These are phyloP conservation scores for Calcarisporium arbuscula DNA, from an alignment of 2,329 filamentous ascomycete species.

Conservation along the genomic window DNA sequence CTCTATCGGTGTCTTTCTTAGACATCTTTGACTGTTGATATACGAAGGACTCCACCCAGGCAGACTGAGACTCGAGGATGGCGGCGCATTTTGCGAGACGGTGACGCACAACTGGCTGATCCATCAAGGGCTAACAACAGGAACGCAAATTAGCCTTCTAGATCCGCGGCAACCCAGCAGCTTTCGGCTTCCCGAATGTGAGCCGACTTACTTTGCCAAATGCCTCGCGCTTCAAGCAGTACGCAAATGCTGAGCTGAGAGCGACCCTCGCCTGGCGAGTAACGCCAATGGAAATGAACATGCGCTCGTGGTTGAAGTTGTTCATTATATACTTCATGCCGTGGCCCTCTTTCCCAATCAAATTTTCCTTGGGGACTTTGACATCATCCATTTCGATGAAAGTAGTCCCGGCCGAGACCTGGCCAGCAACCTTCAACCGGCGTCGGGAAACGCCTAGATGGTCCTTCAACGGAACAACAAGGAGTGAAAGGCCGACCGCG, in stretches of 20 bases:
- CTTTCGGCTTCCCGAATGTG: no score
- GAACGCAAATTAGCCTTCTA: no score
- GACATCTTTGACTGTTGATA: constrained; percentile 61
- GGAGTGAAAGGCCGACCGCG: constrained; percentile 62
- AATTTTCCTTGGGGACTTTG: constrained; percentile 61
- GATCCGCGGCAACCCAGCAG: no score
- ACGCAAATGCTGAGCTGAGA: constrained; percentile 28
- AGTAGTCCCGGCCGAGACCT: constrained; percentile 61
- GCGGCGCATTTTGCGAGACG: constrained; percentile 65
- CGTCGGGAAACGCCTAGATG: constrained; percentile 63
- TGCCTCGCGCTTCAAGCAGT: constrained; percentile 31
- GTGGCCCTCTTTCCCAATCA: constrained; percentile 62
- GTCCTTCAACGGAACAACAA: constrained; percentile 64
- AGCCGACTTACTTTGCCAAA: no score
- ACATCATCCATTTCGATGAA: constrained; percentile 74
- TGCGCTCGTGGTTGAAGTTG: constrained; percentile 74
- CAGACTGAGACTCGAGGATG: constrained; percentile 61
- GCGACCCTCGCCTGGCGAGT: constrained; percentile 49
- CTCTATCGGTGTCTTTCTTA: constrained; percentile 52
- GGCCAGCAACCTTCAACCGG: constrained; percentile 59
- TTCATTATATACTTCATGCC: constrained; percentile 73
- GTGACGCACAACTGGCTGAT: constrained; percentile 69
- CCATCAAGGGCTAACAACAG: constrained; percentile 59
- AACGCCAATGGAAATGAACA: constrained; percentile 58
- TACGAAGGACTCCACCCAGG: constrained; percentile 66